Percentiles rank a stretch among this genome's conserved stretches.
phyloP scores from a whole-genome alignment of 192 early-diverging fungal genomes.

The Lunasporangiospora selenospora region DNA sequence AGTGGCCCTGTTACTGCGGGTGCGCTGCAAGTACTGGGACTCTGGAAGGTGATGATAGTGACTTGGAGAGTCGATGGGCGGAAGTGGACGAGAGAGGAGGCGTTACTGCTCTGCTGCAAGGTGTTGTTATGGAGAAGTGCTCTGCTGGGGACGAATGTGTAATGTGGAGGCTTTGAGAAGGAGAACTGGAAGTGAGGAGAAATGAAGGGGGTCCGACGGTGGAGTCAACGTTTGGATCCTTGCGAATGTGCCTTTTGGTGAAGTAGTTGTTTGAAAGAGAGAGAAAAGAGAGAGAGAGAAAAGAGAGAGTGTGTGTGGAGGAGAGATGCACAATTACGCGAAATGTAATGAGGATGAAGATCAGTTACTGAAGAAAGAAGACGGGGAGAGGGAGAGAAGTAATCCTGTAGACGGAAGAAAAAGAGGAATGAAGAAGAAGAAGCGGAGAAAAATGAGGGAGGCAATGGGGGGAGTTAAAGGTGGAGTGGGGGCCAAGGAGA shows the following conservation, averaged over 20 bases:
- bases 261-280: background rate
- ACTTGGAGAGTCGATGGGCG: background rate
- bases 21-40: background rate
- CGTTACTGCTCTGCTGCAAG: background rate
- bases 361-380: background rate
- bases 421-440: background rate
- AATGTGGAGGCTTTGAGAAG: too few species aligned
- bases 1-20: background rate
- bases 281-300: background rate
- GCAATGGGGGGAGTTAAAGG: background rate
- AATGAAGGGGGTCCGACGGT: background rate
- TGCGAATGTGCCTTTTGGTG: too few species aligned
- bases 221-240: too few species aligned
- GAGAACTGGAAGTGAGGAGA: too few species aligned
- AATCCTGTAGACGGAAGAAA: background rate
- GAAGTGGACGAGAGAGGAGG: background rate
- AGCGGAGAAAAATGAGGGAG: background rate
- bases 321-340: background rate
- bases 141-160: too few species aligned
- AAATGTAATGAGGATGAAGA: background rate
- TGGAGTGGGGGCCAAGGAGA: background rate
- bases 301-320: conserved; percentile 2
- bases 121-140: too few species aligned
- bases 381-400: conserved; percentile 1
- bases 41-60: conserved; percentile 1